Percentiles rank a stretch among this genome's conserved stretches.
Evolutionary conservation across 768 basidiomycete genomes (phyloP).

Genomic region (Hydnomerulius pinastri): DNA sequence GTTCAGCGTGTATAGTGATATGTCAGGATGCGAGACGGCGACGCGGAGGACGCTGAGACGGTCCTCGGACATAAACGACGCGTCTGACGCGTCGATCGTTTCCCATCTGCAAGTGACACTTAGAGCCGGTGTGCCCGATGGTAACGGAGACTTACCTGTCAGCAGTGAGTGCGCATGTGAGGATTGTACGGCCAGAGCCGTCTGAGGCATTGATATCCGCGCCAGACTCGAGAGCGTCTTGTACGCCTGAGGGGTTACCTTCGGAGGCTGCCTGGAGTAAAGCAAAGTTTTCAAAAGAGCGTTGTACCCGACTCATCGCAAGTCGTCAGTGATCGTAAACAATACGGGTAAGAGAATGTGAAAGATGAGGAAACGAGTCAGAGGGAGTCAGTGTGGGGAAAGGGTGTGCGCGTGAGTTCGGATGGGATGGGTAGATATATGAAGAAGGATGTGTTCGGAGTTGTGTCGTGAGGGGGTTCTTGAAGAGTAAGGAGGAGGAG

Average conservation of each 20-base stretch:
- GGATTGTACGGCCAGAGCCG: slow-evolving; percentile 56
- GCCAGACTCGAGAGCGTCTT: slow-evolving; percentile 53
- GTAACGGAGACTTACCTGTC: slow-evolving; percentile 52
- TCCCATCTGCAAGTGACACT: slow-evolving; percentile 53
- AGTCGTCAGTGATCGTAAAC: slow-evolving; percentile 36
- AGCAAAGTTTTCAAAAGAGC: slow-evolving; percentile 41
- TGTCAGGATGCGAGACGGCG: slow-evolving; percentile 54
- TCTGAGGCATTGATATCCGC: slow-evolving; percentile 73
- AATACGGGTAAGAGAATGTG: too few species aligned
- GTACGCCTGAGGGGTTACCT: slow-evolving; percentile 57
- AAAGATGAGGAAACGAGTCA: too few species aligned
- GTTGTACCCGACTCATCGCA: slow-evolving; percentile 39
- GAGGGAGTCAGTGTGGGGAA: slow-evolving; percentile 4
- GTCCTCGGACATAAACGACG: slow-evolving; percentile 60
- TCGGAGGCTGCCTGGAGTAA: slow-evolving; percentile 57
- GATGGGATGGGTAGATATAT: slow-evolving; percentile 20
- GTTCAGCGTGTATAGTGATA: slow-evolving; percentile 71
- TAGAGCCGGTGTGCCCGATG: slow-evolving; percentile 7
- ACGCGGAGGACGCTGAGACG: slow-evolving; percentile 60
- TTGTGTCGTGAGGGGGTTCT: slow-evolving; percentile 2
- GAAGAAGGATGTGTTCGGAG: neutral
- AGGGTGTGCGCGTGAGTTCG: neutral
- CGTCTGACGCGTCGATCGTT: slow-evolving; percentile 66
- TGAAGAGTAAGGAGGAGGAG: neutral
- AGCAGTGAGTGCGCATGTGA: slow-evolving; percentile 73